These are phyloP conservation scores for Gossypium schwendimanii DNA, from an alignment of 441 rosid genomes.

Conservation along the genomic window DNA sequence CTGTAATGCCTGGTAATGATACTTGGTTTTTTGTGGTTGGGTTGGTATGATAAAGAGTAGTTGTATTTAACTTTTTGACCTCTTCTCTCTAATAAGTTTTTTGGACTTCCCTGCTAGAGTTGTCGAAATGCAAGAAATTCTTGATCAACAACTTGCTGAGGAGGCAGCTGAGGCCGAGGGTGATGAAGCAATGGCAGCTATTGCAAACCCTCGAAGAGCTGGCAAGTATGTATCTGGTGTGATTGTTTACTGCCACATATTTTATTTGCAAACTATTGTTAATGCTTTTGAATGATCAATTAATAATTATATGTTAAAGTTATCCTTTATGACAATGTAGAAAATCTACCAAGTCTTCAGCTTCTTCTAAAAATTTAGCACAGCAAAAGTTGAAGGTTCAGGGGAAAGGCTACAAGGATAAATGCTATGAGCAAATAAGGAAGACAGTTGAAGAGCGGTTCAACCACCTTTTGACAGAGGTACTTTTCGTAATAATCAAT, in stretches of 20 bases:
- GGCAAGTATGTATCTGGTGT: constrained; percentile 51
- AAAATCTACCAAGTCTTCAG: constrained; percentile 48
- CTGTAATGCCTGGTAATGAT: not conserved
- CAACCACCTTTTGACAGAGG: constrained; percentile 76
- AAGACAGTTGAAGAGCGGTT: constrained; percentile 86
- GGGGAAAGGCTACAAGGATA: constrained; percentile 94
- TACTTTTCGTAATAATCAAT: constrained; percentile 16
- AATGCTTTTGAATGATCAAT: constrained; percentile 7
- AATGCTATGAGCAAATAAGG: constrained; percentile 90
- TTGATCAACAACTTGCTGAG: constrained; percentile 95
- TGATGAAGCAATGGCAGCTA: constrained; percentile 79
- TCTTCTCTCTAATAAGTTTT: constrained; percentile 12
- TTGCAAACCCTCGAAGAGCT: constrained; percentile 87
- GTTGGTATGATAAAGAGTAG: not conserved
- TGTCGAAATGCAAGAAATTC: constrained; percentile 99
- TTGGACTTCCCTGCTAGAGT: constrained; percentile 45
- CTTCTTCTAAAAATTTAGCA: constrained; percentile 52
- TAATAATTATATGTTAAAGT: not conserved
- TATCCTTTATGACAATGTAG: constrained; percentile 32
- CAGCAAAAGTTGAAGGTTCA: constrained; percentile 75
- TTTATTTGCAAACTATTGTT: not conserved
- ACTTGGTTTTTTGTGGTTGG: not conserved
- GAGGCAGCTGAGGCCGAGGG: constrained; percentile 99
- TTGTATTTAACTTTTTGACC: not conserved
- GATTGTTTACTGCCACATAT: not conserved